Evolutionary conservation across 257 asterid genomes (phyloP), one percentile per base, ranked within the genome.

Genomic region (Avicennia marina): DNA sequence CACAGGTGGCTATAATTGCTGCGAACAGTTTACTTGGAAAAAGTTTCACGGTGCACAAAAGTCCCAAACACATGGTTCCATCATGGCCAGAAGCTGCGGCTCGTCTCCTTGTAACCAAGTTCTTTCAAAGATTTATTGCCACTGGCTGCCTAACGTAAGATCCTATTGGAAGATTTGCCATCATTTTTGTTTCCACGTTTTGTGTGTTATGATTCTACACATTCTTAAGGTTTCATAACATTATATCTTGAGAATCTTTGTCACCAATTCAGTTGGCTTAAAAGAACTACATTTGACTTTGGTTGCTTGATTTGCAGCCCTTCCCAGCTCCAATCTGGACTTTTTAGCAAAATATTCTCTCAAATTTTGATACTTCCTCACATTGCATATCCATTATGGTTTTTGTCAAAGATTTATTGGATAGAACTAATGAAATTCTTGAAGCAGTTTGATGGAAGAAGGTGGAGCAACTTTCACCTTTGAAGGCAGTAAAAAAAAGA

Each of bases 81-180:
- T 72, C 98, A 10, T 91, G 91, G 98, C 62, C 66, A 29, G 86
- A 88, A 72, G 68, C 81, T 0, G 95, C 93, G 56, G 98, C 95
- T 2, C 95, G 95, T n/a, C 32, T 77, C 57, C 79, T 88, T 9
- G 90, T 85, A 24, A 77, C 87, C 27, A 56, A 75, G 63, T 91
- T 85, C 52, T 86, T 91, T 22, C 66, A 53, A 36, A 52, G 65
- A 34, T 86, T 88, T 53, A 85, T 85, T 18, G 57, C 75, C 15
- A 77, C 84, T 0, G 97, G 95, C 24, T 54, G 73, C 63, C 56
- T 91, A 39, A 85, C 68, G 98, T 91, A 74, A 80, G 94, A 76
- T 53, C 25, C 27, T 62, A 17, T 5, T 22, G 38, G 22, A 31
- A 25, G 27, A 8, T 16, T 22, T 24, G 15, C n/a, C 24, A 15